Conservation (phyloP, 192 early-diverging fungal genomes). For the Coemansia sp. region DNA sequence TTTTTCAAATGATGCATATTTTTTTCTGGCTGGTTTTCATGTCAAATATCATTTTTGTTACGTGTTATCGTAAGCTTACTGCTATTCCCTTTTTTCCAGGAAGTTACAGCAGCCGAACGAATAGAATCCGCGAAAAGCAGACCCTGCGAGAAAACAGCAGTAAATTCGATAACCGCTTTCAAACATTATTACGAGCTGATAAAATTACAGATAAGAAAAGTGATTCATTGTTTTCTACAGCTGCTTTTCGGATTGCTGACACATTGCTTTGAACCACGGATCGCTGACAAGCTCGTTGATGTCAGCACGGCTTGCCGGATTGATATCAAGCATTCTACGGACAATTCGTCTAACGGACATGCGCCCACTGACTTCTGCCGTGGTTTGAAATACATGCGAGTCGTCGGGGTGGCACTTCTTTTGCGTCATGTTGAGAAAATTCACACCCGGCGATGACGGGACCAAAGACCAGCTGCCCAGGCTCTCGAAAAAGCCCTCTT, state of each 20-base stretch:
- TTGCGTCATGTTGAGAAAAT: constrained; percentile 14
- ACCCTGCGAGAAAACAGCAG: too few relatives aligned
- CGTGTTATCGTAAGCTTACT: too few relatives aligned
- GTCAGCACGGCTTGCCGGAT: constrained; percentile 27
- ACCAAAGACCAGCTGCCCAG: background rate
- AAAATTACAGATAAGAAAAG: too few relatives aligned
- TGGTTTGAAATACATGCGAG: background rate
- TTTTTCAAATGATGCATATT: too few relatives aligned
- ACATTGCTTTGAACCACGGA: constrained; percentile 27
- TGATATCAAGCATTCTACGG: constrained; percentile 24
- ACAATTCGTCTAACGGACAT: constrained; percentile 1
- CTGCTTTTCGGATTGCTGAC: background rate
- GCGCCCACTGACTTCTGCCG: background rate
- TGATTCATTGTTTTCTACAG: background rate
- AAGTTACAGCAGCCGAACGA: too few relatives aligned
- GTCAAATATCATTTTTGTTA: too few relatives aligned
- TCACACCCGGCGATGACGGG: constrained; percentile 1
- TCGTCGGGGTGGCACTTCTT: constrained; percentile 2
- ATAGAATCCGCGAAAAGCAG: too few relatives aligned
- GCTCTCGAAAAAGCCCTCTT: background rate
- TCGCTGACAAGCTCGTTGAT: constrained; percentile 20
- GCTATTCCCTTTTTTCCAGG: too few relatives aligned
- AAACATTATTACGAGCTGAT: too few relatives aligned
- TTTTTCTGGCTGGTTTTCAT: too few relatives aligned
- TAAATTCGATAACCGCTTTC: too few relatives aligned